phyloP scores from a whole-genome alignment of 345 rosid genomes.

The Lepidium aucheri region DNA sequence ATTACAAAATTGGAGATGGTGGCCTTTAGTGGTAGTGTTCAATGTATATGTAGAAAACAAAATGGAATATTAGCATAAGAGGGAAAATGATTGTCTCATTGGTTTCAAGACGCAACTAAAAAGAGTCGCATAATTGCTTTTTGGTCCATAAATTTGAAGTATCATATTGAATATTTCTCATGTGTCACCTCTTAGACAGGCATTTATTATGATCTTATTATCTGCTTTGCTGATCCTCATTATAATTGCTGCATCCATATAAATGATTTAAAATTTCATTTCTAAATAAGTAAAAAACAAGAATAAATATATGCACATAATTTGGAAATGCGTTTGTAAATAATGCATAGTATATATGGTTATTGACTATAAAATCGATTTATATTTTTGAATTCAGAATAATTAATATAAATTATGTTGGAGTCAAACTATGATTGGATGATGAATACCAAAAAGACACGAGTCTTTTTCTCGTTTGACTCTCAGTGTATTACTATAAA shows the following conservation, averaged over 20 bases:
- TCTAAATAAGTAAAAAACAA: neutral
- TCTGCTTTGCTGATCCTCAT: neutral
- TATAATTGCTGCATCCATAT: neutral
- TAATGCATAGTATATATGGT: neutral
- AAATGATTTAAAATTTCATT: neutral
- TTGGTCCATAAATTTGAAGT: neutral
- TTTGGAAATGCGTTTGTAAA: neutral
- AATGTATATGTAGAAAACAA: conserved; percentile 3
- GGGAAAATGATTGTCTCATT: neutral
- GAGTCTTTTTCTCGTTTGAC: conserved; percentile 31
- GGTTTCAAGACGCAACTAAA: neutral
- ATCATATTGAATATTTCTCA: conserved; percentile 2
- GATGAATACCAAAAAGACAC: conserved; percentile 22
- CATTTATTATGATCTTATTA: neutral
- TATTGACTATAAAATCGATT: neutral
- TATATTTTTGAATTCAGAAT: neutral
- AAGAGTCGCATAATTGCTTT: neutral
- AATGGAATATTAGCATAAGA: neutral
- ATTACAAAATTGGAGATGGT: neutral
- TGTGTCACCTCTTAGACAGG: conserved; percentile 17
- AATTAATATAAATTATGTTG: neutral
- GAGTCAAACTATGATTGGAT: conserved; percentile 28
- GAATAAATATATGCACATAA: neutral
- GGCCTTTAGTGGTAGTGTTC: conserved; percentile 6
- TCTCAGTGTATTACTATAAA: conserved; percentile 5